These are phyloP conservation scores for Coemansia aciculifera DNA, from an alignment of 192 early-diverging fungal genomes.

Conservation along the genomic window DNA sequence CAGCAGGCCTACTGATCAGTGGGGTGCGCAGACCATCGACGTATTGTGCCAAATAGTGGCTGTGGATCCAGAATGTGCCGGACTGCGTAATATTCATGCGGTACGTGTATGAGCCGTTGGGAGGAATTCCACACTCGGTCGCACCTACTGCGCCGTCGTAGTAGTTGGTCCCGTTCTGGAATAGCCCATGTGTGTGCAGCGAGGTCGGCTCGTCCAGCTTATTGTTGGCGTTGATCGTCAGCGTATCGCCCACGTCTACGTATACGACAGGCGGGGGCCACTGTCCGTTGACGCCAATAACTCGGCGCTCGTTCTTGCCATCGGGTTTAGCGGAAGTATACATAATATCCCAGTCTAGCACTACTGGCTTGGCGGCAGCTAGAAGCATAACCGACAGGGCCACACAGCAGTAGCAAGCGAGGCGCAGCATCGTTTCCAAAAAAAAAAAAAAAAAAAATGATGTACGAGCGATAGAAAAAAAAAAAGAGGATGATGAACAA, in stretches of 20 bases:
- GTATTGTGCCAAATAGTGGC: conserved; percentile 71
- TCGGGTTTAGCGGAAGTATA: conserved; percentile 69
- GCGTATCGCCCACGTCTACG: conserved; percentile 27
- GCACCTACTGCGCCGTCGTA: conserved; percentile 68
- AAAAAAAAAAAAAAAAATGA: background rate
- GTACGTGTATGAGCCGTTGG: conserved; percentile 66
- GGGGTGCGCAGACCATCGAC: conserved; percentile 78
- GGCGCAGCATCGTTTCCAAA: background rate
- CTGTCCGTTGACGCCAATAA: conserved; percentile 65
- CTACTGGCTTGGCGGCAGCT: conserved; percentile 52
- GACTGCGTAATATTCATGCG: conserved; percentile 64
- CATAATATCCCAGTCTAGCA: conserved; percentile 67
- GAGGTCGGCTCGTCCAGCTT: conserved; percentile 61
- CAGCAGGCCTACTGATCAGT: conserved; percentile 65
- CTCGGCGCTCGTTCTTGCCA: conserved; percentile 62
- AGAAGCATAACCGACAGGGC: background rate
- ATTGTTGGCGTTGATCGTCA: conserved; percentile 57
- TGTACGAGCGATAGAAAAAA: background rate
- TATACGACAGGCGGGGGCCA: conserved; percentile 61
- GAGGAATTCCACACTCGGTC: conserved; percentile 76
- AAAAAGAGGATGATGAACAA: background rate
- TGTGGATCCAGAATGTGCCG: conserved; percentile 86
- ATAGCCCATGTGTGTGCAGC: conserved; percentile 78
- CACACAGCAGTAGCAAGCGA: background rate
- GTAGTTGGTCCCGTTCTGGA: conserved; percentile 71